Percentiles rank a stretch among this genome's conserved stretches.
Conservation (phyloP, 1,284 basidiomycete genomes). For the Malassezia nana region DNA sequence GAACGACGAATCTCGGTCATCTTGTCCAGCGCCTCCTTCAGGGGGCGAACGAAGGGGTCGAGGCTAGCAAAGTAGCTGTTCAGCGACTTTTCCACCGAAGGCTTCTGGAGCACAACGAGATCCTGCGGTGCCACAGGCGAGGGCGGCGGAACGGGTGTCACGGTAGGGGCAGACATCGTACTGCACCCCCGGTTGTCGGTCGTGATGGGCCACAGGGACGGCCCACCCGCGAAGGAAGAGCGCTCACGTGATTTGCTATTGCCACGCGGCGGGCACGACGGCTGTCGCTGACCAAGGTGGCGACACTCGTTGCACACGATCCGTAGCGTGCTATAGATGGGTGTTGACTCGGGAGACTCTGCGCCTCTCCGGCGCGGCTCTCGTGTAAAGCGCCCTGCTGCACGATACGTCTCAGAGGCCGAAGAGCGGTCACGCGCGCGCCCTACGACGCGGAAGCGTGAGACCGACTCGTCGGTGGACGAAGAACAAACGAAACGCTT, state of each 20-base stretch:
- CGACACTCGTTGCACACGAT: neutral
- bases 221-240: slow-evolving; percentile 7
- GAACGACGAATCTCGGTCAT: slow-evolving; percentile 30
- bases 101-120: slow-evolving; percentile 3
- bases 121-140: slow-evolving; percentile 3
- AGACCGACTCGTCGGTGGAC: neutral
- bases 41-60: slow-evolving; percentile 31
- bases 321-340: slow-evolving; percentile 8
- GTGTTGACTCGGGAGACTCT: slow-evolving; percentile 1
- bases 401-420: slow-evolving; percentile 6
- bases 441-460: neutral
- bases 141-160: neutral
- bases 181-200: slow-evolving; percentile 3
- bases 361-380: slow-evolving; percentile 11
- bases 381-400: slow-evolving; percentile 12
- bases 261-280: neutral
- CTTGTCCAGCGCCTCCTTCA: slow-evolving; percentile 20
- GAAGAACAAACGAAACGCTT: neutral
- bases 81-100: slow-evolving; percentile 7
- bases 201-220: neutral
- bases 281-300: neutral
- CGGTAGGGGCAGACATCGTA: slow-evolving; percentile 1
- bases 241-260: slow-evolving; percentile 9
- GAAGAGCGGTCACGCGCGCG: neutral
- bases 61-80: slow-evolving; percentile 17